Percentiles rank a stretch among this genome's conserved stretches.
phyloP scores from a whole-genome alignment of 805 yeast species.

The Sugiyamaella boreocaroliniensis region DNA sequence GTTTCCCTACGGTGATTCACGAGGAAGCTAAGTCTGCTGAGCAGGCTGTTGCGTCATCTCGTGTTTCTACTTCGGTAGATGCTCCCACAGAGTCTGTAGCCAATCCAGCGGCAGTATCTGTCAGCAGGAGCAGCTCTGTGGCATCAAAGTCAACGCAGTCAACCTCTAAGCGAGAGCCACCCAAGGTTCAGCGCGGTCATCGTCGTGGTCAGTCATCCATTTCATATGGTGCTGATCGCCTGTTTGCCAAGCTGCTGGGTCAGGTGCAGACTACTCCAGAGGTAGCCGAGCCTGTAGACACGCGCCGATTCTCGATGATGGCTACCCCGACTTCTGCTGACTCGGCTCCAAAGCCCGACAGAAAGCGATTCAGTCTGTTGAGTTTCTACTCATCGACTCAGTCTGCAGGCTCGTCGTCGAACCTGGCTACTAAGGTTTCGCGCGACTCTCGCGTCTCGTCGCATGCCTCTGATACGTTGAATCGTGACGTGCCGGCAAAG shows the following conservation, averaged over 20 bases:
- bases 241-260: conserved; percentile 22
- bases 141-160: background rate
- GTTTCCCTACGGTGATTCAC: background rate
- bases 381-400: conserved; percentile 11
- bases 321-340: conserved; percentile 4
- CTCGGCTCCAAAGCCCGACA: conserved; percentile 7
- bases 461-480: conserved; percentile 7
- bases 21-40: background rate
- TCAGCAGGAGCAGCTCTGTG: background rate
- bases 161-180: conserved; percentile 27
- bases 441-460: conserved; percentile 3
- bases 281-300: background rate
- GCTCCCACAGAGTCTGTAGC: background rate
- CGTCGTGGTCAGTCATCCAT: conserved; percentile 22
- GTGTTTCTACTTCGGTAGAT: background rate
- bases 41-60: background rate
- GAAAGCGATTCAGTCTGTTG: conserved; percentile 22
- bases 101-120: conserved; percentile 1
- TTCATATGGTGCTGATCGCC: conserved; percentile 24
- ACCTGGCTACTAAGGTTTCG: background rate
- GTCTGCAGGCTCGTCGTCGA: background rate
- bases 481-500: conserved; percentile 2
- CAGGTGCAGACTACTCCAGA: conserved; percentile 4
- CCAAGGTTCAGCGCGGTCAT: conserved; percentile 25
- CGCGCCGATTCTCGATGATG: conserved; percentile 17